Evolutionary conservation across 208 protist genomes (phyloP), one percentile per base, ranked within the genome.

Genomic region (Leishmania aethiopica): DNA sequence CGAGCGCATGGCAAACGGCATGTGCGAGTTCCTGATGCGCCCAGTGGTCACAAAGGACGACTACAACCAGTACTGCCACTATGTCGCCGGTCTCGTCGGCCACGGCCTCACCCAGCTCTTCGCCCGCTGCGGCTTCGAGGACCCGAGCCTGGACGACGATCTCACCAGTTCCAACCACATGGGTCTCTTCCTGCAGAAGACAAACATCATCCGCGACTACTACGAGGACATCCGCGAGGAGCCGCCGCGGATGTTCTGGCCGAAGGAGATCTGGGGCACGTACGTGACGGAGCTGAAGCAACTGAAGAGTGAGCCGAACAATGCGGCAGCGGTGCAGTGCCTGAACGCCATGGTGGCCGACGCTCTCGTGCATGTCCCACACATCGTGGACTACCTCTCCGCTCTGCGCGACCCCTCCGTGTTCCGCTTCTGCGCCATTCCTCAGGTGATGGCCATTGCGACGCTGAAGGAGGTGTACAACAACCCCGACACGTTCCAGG

Each of bases 111-210:
- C 92, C 13, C 88, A 89, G 17, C 91, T 99, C 57, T 99, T 99
- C 80, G 86, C 91, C 42, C 84, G 78, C 51, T 95, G 92, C 78
- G 95, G 92, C 55, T 89, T 98, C 32, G 97, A 99, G 85, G 86
- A 94, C 77, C 45, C 86, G 35, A 69, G 69, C 70, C 69, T 98
- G 11, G 89, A 84, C 64, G 75, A 93, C 1, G 84, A 95, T 57
- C 84, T 97, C 15, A 87, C 90, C 55, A 79, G 92, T 37, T 86
- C 96, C 22, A 99, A 99, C 81, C 84, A 91, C 76, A 99, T 99
- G 98, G 98, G 98, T 8, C 92, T 99, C 25, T 99, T 99, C 76
- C 84, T 99, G 77, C 99, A 99, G 87, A 99, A 99, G 88, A 99
- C 97, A 0, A 99, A 99, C 86, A 99, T 99, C 86, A 99, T 99